Evolutionary conservation across 345 rosid genomes (phyloP), one percentile per base, ranked within the genome.

Genomic region (Nephelium lappaceum): DNA sequence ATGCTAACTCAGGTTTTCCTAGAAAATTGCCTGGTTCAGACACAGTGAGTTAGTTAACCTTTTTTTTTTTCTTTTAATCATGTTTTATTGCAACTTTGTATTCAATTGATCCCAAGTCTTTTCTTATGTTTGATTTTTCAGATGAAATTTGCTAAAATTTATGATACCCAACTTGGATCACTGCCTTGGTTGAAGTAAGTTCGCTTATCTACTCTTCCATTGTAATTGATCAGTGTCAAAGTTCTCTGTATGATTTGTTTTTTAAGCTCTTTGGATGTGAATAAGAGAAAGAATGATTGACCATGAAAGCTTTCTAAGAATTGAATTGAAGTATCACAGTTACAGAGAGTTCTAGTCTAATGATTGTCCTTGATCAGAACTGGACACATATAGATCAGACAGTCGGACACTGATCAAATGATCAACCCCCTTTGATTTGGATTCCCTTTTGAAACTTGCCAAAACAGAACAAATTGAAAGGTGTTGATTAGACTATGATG

Each of bases 141-240:
- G 87, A 27, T 45, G 79, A 66, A 74, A 69, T 64, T 75, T 41
- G 79, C 2, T 11, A 79, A 76, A 31, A 76, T 49, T 64, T 21
- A 64, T 5, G 73, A 79, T 68, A 21, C 57, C 63, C 72, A 53
- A 11, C 63, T 67, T n/a, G 72, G 79, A 45, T 71, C 66, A 23
- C n/a, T 67, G 23, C 42, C 85, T 74, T 65, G 75, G 7, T 15
- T 41, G 11, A 76, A 63, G 79, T 76, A 67, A 67, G 65, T 53
- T 18, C 51, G n/a, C 15, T 10, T 62, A 41, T 73, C 25, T 68
- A 42, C n/a, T 42, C 45, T 11, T 49, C 24, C 24, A 2, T 8
- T 71, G 11, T 51, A 74, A 67, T 67, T 19, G 53, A 5, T 31
- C n/a, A 60, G 73, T 25, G 73, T 8, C 5, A 5, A 42, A 25